phyloP scores from a whole-genome alignment of 257 asterid genomes.

The Striga asiatica region DNA sequence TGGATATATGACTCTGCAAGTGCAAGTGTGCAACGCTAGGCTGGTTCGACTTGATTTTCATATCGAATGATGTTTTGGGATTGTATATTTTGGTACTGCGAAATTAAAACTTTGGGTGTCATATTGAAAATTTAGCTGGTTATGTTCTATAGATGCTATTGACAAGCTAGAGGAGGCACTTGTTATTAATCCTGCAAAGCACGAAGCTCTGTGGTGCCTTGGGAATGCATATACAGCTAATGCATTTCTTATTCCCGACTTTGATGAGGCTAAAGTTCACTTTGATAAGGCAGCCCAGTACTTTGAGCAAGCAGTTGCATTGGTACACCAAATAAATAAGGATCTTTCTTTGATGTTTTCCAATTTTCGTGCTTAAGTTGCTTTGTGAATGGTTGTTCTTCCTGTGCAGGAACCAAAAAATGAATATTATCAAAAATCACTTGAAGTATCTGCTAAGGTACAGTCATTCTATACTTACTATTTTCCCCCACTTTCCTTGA shows the following conservation, averaged over 20 bases:
- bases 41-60: no score
- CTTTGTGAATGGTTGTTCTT: background rate
- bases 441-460: no score
- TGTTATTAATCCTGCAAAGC: constrained; percentile 52
- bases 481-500: no score
- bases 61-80: background rate
- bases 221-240: constrained; percentile 82
- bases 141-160: constrained; percentile 44
- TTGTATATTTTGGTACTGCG: background rate
- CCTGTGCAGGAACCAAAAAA: no score
- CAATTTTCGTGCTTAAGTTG: background rate
- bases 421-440: no score
- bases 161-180: constrained; percentile 83
- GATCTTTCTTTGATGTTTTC: background rate
- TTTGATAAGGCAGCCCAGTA: constrained; percentile 50
- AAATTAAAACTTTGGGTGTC: background rate
- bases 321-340: constrained; percentile 30
- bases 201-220: constrained; percentile 75
- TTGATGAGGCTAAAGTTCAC: constrained; percentile 46
- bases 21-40: no score
- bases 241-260: constrained; percentile 63
- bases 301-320: constrained; percentile 61
- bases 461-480: no score
- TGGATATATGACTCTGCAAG: no score
- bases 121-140: constrained; percentile 9